These are phyloP conservation scores for Colletotrichum zoysiae DNA, from an alignment of 2,329 filamentous ascomycete species.

Conservation along the genomic window DNA sequence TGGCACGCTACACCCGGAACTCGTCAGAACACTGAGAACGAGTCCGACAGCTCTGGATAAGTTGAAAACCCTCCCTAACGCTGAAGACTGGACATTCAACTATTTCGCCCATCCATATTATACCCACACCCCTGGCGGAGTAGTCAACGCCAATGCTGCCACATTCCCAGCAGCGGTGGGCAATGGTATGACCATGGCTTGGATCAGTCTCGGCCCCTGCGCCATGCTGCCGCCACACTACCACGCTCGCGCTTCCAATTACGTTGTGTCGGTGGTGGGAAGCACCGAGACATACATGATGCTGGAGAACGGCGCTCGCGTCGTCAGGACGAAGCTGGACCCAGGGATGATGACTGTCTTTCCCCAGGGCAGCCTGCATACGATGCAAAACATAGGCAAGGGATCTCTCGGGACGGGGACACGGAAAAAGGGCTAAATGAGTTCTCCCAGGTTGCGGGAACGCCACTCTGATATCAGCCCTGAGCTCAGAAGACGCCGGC, in stretches of 20 bases:
- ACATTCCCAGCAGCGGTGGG: constrained; percentile 62
- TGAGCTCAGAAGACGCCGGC: constrained; percentile 63
- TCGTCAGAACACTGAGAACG: constrained; percentile 47
- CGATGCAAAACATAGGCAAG: constrained; percentile 63
- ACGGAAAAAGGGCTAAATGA: background rate
- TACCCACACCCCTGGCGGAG: constrained; percentile 59
- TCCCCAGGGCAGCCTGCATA: constrained; percentile 60
- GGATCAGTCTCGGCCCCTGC: constrained; percentile 63
- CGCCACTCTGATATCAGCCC: constrained; percentile 61
- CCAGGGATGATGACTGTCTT: constrained; percentile 64
- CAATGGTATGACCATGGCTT: constrained; percentile 61
- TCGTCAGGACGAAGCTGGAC: constrained; percentile 55
- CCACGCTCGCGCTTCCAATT: constrained; percentile 63
- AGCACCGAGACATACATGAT: constrained; percentile 65
- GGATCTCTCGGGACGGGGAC: background rate
- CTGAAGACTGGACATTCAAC: constrained; percentile 63
- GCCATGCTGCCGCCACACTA: constrained; percentile 64
- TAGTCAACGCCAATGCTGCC: constrained; percentile 64
- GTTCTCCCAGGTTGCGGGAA: constrained; percentile 58
- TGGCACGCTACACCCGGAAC: constrained; percentile 46
- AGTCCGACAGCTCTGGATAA: constrained; percentile 61
- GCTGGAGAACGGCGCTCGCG: constrained; percentile 62
- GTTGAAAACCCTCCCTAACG: constrained; percentile 53
- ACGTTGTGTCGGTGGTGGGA: constrained; percentile 61
- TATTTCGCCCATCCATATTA: constrained; percentile 58